A percentile compares a stretch with the other conserved stretches of the same genome.
phyloP scores from a whole-genome alignment of 441 rosid species.

The Hypseocharis bilobata region DNA sequence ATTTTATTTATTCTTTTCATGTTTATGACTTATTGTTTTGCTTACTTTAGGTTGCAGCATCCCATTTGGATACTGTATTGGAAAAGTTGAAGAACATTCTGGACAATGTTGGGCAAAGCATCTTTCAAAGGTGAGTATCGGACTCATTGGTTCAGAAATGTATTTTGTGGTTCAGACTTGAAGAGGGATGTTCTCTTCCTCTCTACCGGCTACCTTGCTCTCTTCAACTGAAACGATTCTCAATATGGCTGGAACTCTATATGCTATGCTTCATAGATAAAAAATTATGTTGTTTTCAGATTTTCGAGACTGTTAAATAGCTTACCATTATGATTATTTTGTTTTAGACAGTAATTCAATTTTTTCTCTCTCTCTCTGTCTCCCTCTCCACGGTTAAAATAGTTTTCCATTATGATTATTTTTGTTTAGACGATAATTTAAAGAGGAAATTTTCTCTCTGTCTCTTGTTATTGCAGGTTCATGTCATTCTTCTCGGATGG shows the following conservation, averaged over 20 bases:
- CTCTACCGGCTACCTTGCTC: background rate
- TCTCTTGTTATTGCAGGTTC: conserved; percentile 68
- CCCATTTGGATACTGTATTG: conserved; percentile 89
- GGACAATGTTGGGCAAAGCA: conserved; percentile 73
- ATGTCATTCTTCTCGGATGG: conserved; percentile 78
- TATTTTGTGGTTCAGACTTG: background rate
- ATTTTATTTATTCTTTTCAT: background rate
- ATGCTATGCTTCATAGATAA: too few relatives aligned
- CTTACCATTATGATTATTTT: background rate
- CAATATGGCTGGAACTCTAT: background rate
- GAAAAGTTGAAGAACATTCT: conserved; percentile 86
- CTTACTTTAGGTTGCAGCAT: conserved; percentile 76
- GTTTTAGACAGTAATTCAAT: too few relatives aligned
- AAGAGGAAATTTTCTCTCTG: too few relatives aligned
- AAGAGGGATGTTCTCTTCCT: conserved; percentile 7
- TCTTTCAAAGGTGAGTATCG: conserved; percentile 64
- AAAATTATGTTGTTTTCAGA: too few relatives aligned
- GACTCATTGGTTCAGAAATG: background rate
- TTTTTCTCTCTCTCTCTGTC: too few relatives aligned
- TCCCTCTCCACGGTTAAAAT: too few relatives aligned
- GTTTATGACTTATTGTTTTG: conserved; percentile 21
- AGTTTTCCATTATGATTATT: too few relatives aligned
- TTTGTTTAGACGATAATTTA: too few relatives aligned
- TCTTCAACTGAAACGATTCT: conserved; percentile 3
- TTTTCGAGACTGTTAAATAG: background rate